Evolutionary conservation across 495 filamentous ascomycete genomes (phyloP), one percentile per base, ranked within the genome.

Genomic region (Neurospora terricola): DNA sequence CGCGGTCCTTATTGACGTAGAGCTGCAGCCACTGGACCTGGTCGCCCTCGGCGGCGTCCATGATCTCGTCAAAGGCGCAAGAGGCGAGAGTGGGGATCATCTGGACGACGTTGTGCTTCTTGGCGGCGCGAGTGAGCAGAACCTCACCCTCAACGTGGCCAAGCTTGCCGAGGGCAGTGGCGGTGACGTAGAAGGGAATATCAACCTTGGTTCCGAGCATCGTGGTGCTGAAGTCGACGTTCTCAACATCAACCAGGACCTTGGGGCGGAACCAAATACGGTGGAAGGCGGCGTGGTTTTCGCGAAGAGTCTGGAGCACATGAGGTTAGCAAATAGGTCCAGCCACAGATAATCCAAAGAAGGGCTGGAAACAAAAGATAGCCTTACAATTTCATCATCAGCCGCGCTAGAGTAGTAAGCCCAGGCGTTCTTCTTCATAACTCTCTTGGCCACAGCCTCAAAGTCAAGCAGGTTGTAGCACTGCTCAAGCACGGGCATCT

Each of bases 71-170:
- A 78, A 99, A 98, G 21, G 93, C 93, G 83, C 96, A 98, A 23
- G 93, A 97, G 10, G 96, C 96, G n/a, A 99, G 87, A 8, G 96
- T 99, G 3, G 96, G 96, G 72, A 99, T 98, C 94, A 97, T 97
- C 82, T 98, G 94, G 71, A 97, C 84, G 36, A 97, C 91, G 78
- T 94, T 88, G 84, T 99, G 96, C 76, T 90, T 90, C 79, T 87
- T 87, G 1, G 96, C 92, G 11, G 93, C 93, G 62, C 88, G 86
- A 5, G 94, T 98, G 27, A 98, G 87, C n/a, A 96, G 85, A 0
- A 97, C 93, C 79, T 98, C 94, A 76, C 94, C 94, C 80, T 97
- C 94, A 0, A 89, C 90, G 80, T 97, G 87, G 37, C 94, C 94
- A 0, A 98, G 88, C 82, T 98, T 98, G 73, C 94, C 94, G 11